Conservation (phyloP, 306 rosid species). For the Casuarina cunninghamiana region DNA sequence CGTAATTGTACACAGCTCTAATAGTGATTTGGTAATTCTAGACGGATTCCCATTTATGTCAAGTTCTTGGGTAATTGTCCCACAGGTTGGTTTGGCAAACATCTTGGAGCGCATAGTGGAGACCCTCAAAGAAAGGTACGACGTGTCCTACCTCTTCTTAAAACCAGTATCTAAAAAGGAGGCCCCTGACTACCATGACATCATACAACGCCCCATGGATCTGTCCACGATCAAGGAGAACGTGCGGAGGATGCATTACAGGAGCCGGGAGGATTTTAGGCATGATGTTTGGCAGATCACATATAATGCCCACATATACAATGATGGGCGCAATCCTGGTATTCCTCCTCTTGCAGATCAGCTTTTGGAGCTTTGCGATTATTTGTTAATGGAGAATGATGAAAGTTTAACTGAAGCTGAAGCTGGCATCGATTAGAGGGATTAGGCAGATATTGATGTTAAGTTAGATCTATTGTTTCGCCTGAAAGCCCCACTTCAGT, state of each 20-base stretch:
- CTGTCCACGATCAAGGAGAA: slow-evolving; percentile 77
- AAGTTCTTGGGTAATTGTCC: slow-evolving; percentile 2
- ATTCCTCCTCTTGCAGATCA: slow-evolving; percentile 94
- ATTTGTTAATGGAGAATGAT: slow-evolving; percentile 68
- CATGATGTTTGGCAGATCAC: slow-evolving; percentile 85
- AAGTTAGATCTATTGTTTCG: background rate
- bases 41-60: background rate
- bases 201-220: slow-evolving; percentile 87
- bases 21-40: too few species aligned
- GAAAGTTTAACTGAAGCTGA: slow-evolving; percentile 84
- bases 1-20: too few species aligned
- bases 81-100: slow-evolving; percentile 91
- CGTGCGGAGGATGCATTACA: slow-evolving; percentile 89
- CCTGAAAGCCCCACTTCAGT: background rate
- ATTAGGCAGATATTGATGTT: slow-evolving; percentile 21
- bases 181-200: slow-evolving; percentile 87
- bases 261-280: slow-evolving; percentile 85
- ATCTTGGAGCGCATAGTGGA: slow-evolving; percentile 90
- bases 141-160: slow-evolving; percentile 69
- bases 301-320: slow-evolving; percentile 77
- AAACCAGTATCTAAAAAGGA: slow-evolving; percentile 90
- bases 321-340: slow-evolving; percentile 81
- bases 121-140: slow-evolving; percentile 57
- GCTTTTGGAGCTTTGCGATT: slow-evolving; percentile 87
- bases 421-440: slow-evolving; percentile 72